Base-by-base conservation (phyloP, 192 early-diverging fungal genomes). In the Lunasporangiospora selenospora region DNA sequence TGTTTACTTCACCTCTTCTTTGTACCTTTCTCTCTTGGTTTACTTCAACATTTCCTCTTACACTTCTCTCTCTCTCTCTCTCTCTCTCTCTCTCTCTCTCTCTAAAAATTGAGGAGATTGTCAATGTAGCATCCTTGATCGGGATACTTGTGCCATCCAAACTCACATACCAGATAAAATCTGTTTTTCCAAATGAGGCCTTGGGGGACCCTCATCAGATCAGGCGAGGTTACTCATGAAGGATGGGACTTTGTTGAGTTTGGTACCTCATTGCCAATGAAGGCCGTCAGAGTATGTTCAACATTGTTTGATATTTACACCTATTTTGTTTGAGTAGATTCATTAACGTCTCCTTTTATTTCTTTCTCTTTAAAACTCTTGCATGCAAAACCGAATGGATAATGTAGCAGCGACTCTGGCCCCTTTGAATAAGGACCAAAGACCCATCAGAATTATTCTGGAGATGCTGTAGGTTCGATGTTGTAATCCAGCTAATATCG, bases 241-340 rank as follows among this genome's bases (percentile, higher is more conserved):
- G 57, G 48, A 30, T 59, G 45, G 57, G 57, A 59, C 34, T 10
- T 45, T 29, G 57, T 48, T 47, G 57, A 59, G 45, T 59, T 59
- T 48, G 24, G 48, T 29, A 40, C 37, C 4, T 34, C 34, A n/a
- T 39, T 59, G 43, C 12, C 57, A 59, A 48, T 59, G 57, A 59
- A 59, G 29, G 57, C 57, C 26, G 33, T 47, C 13, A 46, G 48
- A 36, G 57, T 59, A 39, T 40, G 45, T 59, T 40, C 45, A 59
- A 38, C 42, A 48, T 47, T 34, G 57, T 26, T 24, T 26, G 19
- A 19, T 49, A n/a, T n/a, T 38, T 0, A 10, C 13, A 36, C 43
- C 32, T 24, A 27, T 55, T 46, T 48, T 47, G 45, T 47, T 59
- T 43, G n/a, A n/a, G n/a, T n/a, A 47, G 23, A 31, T 4, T 37